A percentile compares a stretch with the other conserved stretches of the same genome.
Conservation (phyloP, 257 asterid genomes). For the Salvia miltiorrhiza region DNA sequence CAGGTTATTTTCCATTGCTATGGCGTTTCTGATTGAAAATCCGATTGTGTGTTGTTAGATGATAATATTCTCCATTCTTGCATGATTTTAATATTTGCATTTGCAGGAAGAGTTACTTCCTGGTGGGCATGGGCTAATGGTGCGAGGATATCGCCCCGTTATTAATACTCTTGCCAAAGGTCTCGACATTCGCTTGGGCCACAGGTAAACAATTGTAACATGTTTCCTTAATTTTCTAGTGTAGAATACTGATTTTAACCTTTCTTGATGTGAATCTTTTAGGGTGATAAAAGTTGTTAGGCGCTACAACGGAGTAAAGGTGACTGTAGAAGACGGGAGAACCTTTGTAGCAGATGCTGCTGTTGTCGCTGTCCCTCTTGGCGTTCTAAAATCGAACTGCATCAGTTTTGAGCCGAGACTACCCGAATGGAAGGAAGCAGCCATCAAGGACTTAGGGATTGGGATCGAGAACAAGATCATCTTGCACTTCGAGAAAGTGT, state of each 20-base stretch:
- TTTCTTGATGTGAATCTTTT: constrained; percentile 10
- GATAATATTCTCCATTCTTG: neutral
- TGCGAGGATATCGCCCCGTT: constrained; percentile 89
- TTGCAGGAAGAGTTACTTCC: constrained; percentile 85
- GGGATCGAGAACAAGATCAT: constrained; percentile 92
- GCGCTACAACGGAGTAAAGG: constrained; percentile 74
- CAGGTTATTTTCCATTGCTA: constrained; percentile 45
- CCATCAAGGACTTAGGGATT: constrained; percentile 75
- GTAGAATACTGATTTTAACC: neutral
- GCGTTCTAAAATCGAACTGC: constrained; percentile 71
- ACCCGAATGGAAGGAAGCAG: constrained; percentile 92
- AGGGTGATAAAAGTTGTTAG: constrained; percentile 79
- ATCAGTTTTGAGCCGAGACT: constrained; percentile 82
- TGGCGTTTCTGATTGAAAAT: neutral
- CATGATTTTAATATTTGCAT: neutral
- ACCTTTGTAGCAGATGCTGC: constrained; percentile 94
- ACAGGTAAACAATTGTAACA: constrained; percentile 71
- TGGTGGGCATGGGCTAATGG: constrained; percentile 99
- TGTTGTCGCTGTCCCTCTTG: constrained; percentile 76
- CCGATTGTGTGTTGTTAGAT: too few species aligned
- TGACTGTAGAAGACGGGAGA: constrained; percentile 80
- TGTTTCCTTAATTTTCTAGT: neutral
- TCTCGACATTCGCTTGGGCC: constrained; percentile 82
- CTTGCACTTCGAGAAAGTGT: constrained; percentile 67
- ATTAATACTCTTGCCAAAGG: constrained; percentile 89